A percentile compares a stretch with the other conserved stretches of the same genome.
Conservation (phyloP, 202 grass and related monocot genomes). For the Cymbopogon flexuosus region DNA sequence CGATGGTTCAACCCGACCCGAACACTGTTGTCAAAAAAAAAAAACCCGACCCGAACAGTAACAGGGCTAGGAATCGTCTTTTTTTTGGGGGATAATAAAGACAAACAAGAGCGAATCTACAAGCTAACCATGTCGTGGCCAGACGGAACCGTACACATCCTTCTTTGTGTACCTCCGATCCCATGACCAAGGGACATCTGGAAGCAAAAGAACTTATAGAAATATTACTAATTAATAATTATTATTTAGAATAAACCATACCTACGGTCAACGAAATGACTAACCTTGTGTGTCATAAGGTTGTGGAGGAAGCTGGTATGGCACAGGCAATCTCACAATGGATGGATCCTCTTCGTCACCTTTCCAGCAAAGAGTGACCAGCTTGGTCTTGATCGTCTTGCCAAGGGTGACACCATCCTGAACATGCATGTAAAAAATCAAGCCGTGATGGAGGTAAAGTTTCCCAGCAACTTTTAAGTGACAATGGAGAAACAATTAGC, state of each 20-base stretch:
- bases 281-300: conserved; percentile 59
- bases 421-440: background rate
- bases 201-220: conserved; percentile 2
- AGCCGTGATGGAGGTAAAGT: background rate
- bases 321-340: conserved; percentile 63
- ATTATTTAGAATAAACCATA: background rate
- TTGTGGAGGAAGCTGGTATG: conserved; percentile 77
- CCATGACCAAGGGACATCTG: conserved; percentile 91
- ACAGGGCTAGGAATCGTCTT: background rate
- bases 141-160: conserved; percentile 73
- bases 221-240: background rate
- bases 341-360: conserved; percentile 31
- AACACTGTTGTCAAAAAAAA: no score
- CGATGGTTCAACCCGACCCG: no score
- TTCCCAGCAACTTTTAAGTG: background rate
- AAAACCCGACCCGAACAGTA: background rate
- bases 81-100: background rate
- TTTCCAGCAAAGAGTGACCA: conserved; percentile 68
- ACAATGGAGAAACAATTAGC: background rate
- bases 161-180: conserved; percentile 74
- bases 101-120: background rate
- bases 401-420: conserved; percentile 25
- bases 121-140: conserved; percentile 62
- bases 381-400: conserved; percentile 44
- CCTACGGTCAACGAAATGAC: background rate